phyloP scores from a whole-genome alignment of 2,329 filamentous ascomycete species.

The Daldinia eschscholtzii region DNA sequence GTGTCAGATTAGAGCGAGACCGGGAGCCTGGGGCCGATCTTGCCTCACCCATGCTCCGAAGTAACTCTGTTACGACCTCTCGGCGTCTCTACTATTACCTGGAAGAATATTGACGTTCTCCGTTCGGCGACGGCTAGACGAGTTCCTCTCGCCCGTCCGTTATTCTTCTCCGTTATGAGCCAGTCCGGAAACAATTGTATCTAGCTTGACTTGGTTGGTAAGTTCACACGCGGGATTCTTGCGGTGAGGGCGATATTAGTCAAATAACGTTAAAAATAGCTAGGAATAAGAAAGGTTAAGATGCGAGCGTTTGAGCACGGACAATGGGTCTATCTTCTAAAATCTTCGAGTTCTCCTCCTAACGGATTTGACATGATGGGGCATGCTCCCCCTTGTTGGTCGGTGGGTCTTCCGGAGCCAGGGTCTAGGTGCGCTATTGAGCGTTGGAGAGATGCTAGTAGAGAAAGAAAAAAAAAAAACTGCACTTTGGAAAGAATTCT shows the following conservation, averaged over 20 bases:
- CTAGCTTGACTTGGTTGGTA: slow-evolving; percentile 38
- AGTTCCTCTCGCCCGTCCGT: slow-evolving; percentile 27
- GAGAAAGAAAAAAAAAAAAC: slow-evolving; percentile 22
- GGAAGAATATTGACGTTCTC: slow-evolving; percentile 24
- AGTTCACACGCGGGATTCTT: slow-evolving; percentile 39
- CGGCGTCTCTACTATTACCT: slow-evolving; percentile 37
- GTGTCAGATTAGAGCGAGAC: slow-evolving; percentile 47
- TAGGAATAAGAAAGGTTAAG: slow-evolving; percentile 37
- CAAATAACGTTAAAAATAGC: slow-evolving; percentile 43
- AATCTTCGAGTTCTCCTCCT: slow-evolving; percentile 42
- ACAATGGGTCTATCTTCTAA: slow-evolving; percentile 43
- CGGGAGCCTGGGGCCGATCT: slow-evolving; percentile 47
- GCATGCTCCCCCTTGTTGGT: slow-evolving; percentile 40
- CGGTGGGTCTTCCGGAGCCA: slow-evolving; percentile 44
- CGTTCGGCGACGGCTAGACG: slow-evolving; percentile 32
- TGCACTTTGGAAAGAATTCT: slow-evolving; percentile 38
- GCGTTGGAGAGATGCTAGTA: slow-evolving; percentile 26
- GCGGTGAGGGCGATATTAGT: slow-evolving; percentile 45
- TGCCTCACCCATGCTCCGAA: slow-evolving; percentile 34
- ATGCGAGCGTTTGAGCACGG: slow-evolving; percentile 43
- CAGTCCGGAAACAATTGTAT: slow-evolving; percentile 25
- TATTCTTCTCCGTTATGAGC: slow-evolving; percentile 27
- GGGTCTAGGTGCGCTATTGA: slow-evolving; percentile 40
- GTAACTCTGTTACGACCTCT: slow-evolving; percentile 39
- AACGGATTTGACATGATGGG: slow-evolving; percentile 42